Conservation (phyloP, 2,329 filamentous ascomycete species). For the Didymella arachidicola region DNA sequence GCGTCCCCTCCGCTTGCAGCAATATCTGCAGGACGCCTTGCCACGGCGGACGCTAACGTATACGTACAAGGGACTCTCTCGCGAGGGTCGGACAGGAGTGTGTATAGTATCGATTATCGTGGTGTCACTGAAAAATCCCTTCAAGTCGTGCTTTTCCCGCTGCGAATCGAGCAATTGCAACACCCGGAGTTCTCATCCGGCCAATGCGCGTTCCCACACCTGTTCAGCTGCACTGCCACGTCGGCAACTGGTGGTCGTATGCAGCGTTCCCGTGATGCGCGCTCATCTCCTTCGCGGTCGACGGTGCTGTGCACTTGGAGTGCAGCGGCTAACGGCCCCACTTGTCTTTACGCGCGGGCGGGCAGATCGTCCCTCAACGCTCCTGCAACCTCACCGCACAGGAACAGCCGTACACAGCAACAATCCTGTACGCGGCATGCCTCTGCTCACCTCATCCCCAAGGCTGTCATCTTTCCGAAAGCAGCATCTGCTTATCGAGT, state of each 20-base stretch:
- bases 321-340: slow-evolving; percentile 18
- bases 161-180: slow-evolving; percentile 13
- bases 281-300: slow-evolving; percentile 28
- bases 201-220: slow-evolving; percentile 2
- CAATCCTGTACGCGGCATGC: slow-evolving; percentile 15
- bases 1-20: slow-evolving; percentile 13
- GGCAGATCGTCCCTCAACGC: slow-evolving; percentile 23
- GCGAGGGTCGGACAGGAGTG: slow-evolving; percentile 10
- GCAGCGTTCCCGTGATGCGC: slow-evolving; percentile 23
- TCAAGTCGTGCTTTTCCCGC: slow-evolving; percentile 13
- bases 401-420: slow-evolving; percentile 6
- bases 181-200: not conserved
- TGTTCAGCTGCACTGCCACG: slow-evolving; percentile 25
- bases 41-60: slow-evolving; percentile 26
- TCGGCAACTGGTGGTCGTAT: slow-evolving; percentile 19
- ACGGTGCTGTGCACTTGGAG: slow-evolving; percentile 16
- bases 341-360: slow-evolving; percentile 6
- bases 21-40: slow-evolving; percentile 28
- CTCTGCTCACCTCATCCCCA: slow-evolving; percentile 27
- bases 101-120: slow-evolving; percentile 30
- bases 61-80: slow-evolving; percentile 8
- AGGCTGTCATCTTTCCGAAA: slow-evolving; percentile 64
- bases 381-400: slow-evolving; percentile 18
- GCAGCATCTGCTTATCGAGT: slow-evolving; percentile 82
- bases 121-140: slow-evolving; percentile 17